phyloP scores from a whole-genome alignment of 371 early-diverging fungal species.

The Saksenaea oblongispora region DNA sequence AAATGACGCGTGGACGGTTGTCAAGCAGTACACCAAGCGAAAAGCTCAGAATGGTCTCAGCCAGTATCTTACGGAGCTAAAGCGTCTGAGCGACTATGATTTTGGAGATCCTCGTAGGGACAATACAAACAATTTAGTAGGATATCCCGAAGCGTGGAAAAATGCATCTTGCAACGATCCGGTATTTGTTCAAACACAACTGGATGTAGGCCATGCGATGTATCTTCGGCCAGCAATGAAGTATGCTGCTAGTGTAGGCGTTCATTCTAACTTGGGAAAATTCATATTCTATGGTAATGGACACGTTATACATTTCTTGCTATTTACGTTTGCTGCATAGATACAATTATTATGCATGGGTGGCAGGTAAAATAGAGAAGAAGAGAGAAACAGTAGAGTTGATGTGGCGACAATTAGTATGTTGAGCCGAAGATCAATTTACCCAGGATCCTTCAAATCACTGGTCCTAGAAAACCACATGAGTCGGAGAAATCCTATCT shows the following conservation, averaged over 20 bases:
- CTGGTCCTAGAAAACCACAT: slow-evolving; percentile 26
- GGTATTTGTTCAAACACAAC: slow-evolving; percentile 41
- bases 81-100: slow-evolving; percentile 22
- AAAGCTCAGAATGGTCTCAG: slow-evolving; percentile 28
- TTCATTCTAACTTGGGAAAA: slow-evolving; percentile 46
- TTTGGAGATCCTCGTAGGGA: slow-evolving; percentile 39
- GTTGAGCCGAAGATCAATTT: slow-evolving; percentile 47
- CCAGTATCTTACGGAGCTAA: slow-evolving; percentile 38
- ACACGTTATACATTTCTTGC: not conserved
- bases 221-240: slow-evolving; percentile 45
- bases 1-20: slow-evolving; percentile 55
- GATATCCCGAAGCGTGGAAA: slow-evolving; percentile 36
- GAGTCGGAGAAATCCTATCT: slow-evolving; percentile 41
- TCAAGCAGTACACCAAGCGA: slow-evolving; percentile 47
- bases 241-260: slow-evolving; percentile 42
- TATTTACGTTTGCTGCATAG: slow-evolving; percentile 10
- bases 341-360: slow-evolving; percentile 55
- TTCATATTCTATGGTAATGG: slow-evolving; percentile 49
- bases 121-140: slow-evolving; percentile 22
- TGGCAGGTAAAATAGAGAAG: slow-evolving; percentile 40
- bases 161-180: slow-evolving; percentile 38
- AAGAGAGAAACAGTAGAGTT: not conserved
- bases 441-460: slow-evolving; percentile 40
- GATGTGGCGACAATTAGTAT: slow-evolving; percentile 36
- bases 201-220: slow-evolving; percentile 46